These are phyloP conservation scores for Tetrapisispora namnaoensis DNA, from an alignment of 805 yeast species.

Conservation along the genomic window DNA sequence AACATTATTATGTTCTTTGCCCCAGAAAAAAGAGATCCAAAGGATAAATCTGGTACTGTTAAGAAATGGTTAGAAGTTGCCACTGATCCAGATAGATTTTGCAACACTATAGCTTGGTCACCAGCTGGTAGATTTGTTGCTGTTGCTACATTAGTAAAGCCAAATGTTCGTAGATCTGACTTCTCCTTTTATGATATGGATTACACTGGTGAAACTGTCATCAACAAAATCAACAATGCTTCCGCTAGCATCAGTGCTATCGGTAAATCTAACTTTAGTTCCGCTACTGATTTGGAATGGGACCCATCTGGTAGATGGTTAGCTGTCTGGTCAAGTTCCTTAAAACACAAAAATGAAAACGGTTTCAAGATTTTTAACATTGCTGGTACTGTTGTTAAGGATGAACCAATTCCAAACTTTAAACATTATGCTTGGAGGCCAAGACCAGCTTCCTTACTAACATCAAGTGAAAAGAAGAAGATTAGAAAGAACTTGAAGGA, in stretches of 20 bases:
- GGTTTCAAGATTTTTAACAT: slow-evolving; percentile 85
- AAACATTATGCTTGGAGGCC: slow-evolving; percentile 95
- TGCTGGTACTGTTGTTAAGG: slow-evolving; percentile 67
- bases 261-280: slow-evolving; percentile 54
- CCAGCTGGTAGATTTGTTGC: slow-evolving; percentile 86
- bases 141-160: slow-evolving; percentile 38
- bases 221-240: slow-evolving; percentile 34
- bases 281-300: slow-evolving; percentile 82
- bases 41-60: slow-evolving; percentile 33
- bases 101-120: slow-evolving; percentile 74
- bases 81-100: slow-evolving; percentile 47
- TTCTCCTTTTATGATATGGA: slow-evolving; percentile 81
- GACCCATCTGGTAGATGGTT: slow-evolving; percentile 92
- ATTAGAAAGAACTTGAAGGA: slow-evolving; percentile 83
- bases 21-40: slow-evolving; percentile 53
- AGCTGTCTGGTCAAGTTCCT: slow-evolving; percentile 77
- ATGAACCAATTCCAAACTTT: slow-evolving; percentile 72
- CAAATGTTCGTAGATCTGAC: slow-evolving; percentile 45
- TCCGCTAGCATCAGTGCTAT: slow-evolving; percentile 52
- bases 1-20: slow-evolving; percentile 74
- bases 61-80: slow-evolving; percentile 54
- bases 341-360: slow-evolving; percentile 78
- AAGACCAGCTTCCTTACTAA: slow-evolving; percentile 72
- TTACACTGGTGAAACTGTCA: slow-evolving; percentile 55
- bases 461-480: slow-evolving; percentile 75